A percentile compares a stretch with the other conserved stretches of the same genome.
Conservation (phyloP, 2,329 filamentous ascomycete genomes). For the Fragosphaeria purpurea region DNA sequence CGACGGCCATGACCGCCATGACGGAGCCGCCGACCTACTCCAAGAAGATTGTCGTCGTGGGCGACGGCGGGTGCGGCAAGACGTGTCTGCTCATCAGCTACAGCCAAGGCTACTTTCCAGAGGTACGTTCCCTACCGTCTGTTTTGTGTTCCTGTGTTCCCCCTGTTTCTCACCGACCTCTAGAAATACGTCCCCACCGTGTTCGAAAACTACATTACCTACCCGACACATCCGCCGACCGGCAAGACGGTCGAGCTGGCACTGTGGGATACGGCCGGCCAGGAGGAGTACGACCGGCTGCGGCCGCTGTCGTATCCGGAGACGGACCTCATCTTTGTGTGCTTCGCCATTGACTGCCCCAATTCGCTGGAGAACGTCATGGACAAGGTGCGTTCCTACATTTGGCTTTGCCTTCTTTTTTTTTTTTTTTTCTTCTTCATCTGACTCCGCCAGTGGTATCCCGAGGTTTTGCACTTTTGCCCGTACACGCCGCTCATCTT, state of each 20-base stretch:
- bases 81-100: conserved; percentile 98
- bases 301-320: conserved; percentile 95
- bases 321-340: conserved; percentile 95
- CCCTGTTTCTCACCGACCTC: conserved; percentile 1
- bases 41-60: conserved; percentile 98
- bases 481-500: conserved; percentile 94
- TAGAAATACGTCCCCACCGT: conserved; percentile 99
- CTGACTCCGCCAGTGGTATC: conserved; percentile 68
- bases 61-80: conserved; percentile 96
- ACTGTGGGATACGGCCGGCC: conserved; percentile 95
- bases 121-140: conserved; percentile 46
- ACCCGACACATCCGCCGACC: conserved; percentile 75
- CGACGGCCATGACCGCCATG: conserved; percentile 53
- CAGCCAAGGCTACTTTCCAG: conserved; percentile 96
- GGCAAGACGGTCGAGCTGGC: conserved; percentile 95
- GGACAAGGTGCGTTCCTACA: conserved; percentile 74
- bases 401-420: not conserved
- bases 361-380: conserved; percentile 97
- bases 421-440: no score
- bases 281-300: conserved; percentile 96
- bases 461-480: conserved; percentile 97
- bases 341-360: conserved; percentile 97
- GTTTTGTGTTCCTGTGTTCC: not conserved
- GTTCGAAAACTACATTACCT: conserved; percentile 99
- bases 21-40: conserved; percentile 90